Evolutionary conservation across 176 grass and related monocot genomes (phyloP).

Genomic region (Cymbopogon citratus): DNA sequence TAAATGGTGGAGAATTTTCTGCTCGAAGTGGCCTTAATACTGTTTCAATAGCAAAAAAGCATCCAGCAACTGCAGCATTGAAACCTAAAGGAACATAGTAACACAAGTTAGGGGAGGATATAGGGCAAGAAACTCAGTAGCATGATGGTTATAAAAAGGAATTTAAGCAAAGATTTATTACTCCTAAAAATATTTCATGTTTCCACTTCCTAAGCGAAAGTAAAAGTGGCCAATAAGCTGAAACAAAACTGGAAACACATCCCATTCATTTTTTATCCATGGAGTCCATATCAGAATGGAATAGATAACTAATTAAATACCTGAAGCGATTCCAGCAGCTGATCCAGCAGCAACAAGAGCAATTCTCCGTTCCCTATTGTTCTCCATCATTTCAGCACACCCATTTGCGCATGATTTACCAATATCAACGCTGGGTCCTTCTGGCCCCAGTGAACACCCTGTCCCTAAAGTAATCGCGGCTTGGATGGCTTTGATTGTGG

Average conservation of each 20-base stretch:
- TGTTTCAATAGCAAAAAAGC: slow-evolving; percentile 97
- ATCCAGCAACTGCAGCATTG: slow-evolving; percentile 94
- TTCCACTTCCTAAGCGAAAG: not conserved
- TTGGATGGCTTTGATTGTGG: slow-evolving; percentile 90
- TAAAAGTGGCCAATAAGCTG: not conserved
- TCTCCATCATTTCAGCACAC: slow-evolving; percentile 99
- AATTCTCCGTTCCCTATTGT: slow-evolving; percentile 88
- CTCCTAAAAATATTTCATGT: not conserved
- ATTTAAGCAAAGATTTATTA: not conserved
- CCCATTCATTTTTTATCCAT: not conserved
- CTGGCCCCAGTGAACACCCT: slow-evolving; percentile 87
- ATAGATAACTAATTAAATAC: slow-evolving; percentile 36
- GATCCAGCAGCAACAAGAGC: slow-evolving; percentile 94
- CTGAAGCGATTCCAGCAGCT: slow-evolving; percentile 99
- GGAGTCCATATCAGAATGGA: not conserved
- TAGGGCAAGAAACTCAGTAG: not conserved
- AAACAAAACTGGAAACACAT: not conserved
- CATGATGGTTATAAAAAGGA: not conserved
- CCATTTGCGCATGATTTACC: slow-evolving; percentile 92
- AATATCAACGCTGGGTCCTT: slow-evolving; percentile 96
- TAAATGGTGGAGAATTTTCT: slow-evolving; percentile 97
- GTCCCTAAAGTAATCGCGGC: slow-evolving; percentile 89
- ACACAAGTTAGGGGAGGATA: slow-evolving; percentile 31
- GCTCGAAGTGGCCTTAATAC: slow-evolving; percentile 92
- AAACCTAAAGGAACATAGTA: slow-evolving; percentile 63